Conservation (phyloP, 345 rosid genomes). For the Eucalyptus camaldulensis region DNA sequence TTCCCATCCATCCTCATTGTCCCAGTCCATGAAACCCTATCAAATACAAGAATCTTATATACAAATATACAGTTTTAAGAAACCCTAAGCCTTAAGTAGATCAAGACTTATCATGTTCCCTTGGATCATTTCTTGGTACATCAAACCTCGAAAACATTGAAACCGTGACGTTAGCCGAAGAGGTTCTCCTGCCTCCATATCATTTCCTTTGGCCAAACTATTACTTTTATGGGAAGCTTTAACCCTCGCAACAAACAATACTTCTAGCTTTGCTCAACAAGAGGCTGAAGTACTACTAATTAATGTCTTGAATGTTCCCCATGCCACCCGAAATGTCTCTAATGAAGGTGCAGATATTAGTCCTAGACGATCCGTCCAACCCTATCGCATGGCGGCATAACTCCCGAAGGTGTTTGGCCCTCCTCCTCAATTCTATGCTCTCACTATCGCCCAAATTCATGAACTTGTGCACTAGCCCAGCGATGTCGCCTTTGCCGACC, state of each 20-base stretch:
- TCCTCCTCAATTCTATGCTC: slow-evolving; percentile 1
- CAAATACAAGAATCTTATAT: not conserved
- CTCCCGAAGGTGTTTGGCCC: not conserved
- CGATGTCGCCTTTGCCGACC: slow-evolving; percentile 1
- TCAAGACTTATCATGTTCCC: too few relatives aligned
- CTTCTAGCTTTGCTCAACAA: not conserved
- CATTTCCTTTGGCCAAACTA: too few relatives aligned
- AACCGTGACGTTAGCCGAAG: too few relatives aligned
- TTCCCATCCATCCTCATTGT: not conserved
- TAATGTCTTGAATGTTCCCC: not conserved
- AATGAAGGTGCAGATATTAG: not conserved
- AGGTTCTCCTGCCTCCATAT: too few relatives aligned
- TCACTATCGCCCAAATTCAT: slow-evolving; percentile 3
- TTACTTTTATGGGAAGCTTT: too few relatives aligned
- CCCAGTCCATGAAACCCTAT: not conserved
- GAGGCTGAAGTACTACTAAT: not conserved
- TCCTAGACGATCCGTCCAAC: slow-evolving; percentile 1
- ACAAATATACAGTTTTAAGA: too few relatives aligned
- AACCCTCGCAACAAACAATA: not conserved
- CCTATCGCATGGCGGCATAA: not conserved
- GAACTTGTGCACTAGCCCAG: not conserved
- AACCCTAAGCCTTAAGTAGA: too few relatives aligned
- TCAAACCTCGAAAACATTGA: too few relatives aligned
- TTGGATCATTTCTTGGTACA: too few relatives aligned
- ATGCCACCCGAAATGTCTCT: not conserved